phyloP scores from a whole-genome alignment of 1,284 basidiomycete genomes.

The Ceratobasidium sp. region DNA sequence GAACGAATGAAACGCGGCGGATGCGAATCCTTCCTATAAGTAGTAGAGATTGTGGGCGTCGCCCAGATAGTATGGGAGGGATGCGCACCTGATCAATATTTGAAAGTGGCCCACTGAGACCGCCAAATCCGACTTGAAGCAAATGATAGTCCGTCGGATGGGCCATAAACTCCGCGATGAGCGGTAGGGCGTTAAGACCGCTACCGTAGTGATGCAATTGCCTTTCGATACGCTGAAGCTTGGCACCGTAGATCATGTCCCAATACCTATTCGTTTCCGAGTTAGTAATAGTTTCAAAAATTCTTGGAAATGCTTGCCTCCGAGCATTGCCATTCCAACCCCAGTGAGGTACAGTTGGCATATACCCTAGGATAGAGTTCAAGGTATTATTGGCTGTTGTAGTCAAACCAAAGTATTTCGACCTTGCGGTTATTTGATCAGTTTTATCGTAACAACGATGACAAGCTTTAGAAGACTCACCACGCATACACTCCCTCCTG shows the following conservation, averaged over 20 bases:
- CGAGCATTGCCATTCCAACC: conserved; percentile 73
- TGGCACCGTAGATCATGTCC: conserved; percentile 72
- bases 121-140: conserved; percentile 67
- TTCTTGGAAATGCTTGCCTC: conserved; percentile 64
- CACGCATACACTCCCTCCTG: conserved; percentile 54
- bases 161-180: conserved; percentile 66
- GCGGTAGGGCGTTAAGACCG: conserved; percentile 69
- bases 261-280: conserved; percentile 52
- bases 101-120: conserved; percentile 66
- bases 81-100: conserved; percentile 68
- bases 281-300: background rate
- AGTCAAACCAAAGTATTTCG: conserved; percentile 68
- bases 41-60: background rate
- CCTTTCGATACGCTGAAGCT: conserved; percentile 68
- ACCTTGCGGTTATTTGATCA: conserved; percentile 67
- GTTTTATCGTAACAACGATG: background rate
- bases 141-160: conserved; percentile 67
- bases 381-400: conserved; percentile 67
- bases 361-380: conserved; percentile 71
- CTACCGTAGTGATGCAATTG: conserved; percentile 74
- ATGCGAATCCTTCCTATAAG: conserved; percentile 31
- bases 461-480: background rate
- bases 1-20: conserved; percentile 39
- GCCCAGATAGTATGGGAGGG: conserved; percentile 72
- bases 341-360: conserved; percentile 71